phyloP scores from a whole-genome alignment of 768 basidiomycete species.

The Serendipita vermifera region DNA sequence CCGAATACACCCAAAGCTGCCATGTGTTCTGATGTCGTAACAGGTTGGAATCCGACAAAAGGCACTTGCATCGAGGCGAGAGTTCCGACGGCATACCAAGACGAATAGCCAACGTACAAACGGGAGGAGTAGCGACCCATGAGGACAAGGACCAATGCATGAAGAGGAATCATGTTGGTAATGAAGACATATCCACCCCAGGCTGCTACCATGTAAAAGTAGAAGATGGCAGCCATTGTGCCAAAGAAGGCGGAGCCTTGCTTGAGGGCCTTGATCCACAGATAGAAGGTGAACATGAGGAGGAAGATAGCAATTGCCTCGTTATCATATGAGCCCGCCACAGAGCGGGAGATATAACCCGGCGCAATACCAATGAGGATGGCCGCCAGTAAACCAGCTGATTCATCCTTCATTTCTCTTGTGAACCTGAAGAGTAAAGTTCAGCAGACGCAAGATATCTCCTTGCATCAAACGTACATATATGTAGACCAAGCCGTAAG shows the following conservation, averaged over 20 bases:
- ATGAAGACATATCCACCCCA: slow-evolving; percentile 99
- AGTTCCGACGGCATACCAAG: slow-evolving; percentile 97
- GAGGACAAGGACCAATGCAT: slow-evolving; percentile 83
- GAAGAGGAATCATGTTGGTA: slow-evolving; percentile 99
- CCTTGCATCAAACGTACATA: slow-evolving; percentile 42
- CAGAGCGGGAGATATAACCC: slow-evolving; percentile 96
- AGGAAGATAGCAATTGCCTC: slow-evolving; percentile 99
- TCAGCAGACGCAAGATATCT: not conserved
- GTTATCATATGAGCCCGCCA: slow-evolving; percentile 98
- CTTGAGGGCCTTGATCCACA: slow-evolving; percentile 94
- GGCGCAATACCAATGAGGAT: slow-evolving; percentile 97
- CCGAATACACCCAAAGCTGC: slow-evolving; percentile 96
- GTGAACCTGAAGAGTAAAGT: slow-evolving; percentile 54
- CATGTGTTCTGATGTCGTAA: slow-evolving; percentile 97
- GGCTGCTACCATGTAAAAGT: slow-evolving; percentile 99
- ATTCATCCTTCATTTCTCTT: slow-evolving; percentile 88
- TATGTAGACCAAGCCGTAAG: slow-evolving; percentile 95
- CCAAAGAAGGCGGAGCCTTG: slow-evolving; percentile 86
- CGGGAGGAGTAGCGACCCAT: slow-evolving; percentile 93
- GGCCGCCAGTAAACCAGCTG: slow-evolving; percentile 92
- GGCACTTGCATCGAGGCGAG: slow-evolving; percentile 98
- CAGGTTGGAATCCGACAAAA: slow-evolving; percentile 98
- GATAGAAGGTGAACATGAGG: slow-evolving; percentile 97
- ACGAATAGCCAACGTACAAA: slow-evolving; percentile 88
- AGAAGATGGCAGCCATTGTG: slow-evolving; percentile 83